Base-by-base conservation (phyloP, 2,329 filamentous ascomycete species). In the Hymenoscyphus linearis region DNA sequence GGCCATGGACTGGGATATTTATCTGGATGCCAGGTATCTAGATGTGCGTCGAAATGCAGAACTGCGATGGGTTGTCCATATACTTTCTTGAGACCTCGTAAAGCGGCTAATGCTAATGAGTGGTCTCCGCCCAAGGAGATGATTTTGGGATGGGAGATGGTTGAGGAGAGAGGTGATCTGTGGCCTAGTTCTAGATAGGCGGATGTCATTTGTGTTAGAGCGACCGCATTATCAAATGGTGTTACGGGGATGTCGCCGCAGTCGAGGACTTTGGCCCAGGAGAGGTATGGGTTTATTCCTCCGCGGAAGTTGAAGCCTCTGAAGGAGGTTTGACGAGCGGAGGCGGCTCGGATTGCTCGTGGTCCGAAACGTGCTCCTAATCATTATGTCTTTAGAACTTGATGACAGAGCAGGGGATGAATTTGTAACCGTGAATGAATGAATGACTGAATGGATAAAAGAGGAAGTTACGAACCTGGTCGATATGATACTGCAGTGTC, bases 231-330 rank as follows among this genome's bases (percentile, higher is more conserved):
- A 77, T 96, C 91, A 68, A 96, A 88, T 0, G 92, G 92, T 0
- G 88, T 90, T 66, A 96, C 81, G 31, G 93, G 91, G 60, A 96
- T 91, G 73, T 96, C 93, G 54, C 93, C 93, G 74, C 93, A 97
- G 78, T 97, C 93, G 57, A 93, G 79, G 62, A 96, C 85, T 44
- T 78, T 85, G 0, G 90, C 89, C 88, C 89, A 93, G 59, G 83
- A 88, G 47, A 79, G 78, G 76, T 95, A 96, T 0, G 93, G 91
- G 74, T 96, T 97, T 67, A 96, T 82, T 44, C 82, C 82, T 1
- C 91, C 91, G 25, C 91, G 86, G 2, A 89, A 84, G 75, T 96
- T 96, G 82, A 89, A 92, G 71, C 88, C 89, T 50, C 91, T 85
- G 74, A 89, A 90, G 2, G 86, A 82, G 14, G 88, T 91, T 76